Conservation (phyloP, 73 alveolate genomes). For the Stentor roeselii region DNA sequence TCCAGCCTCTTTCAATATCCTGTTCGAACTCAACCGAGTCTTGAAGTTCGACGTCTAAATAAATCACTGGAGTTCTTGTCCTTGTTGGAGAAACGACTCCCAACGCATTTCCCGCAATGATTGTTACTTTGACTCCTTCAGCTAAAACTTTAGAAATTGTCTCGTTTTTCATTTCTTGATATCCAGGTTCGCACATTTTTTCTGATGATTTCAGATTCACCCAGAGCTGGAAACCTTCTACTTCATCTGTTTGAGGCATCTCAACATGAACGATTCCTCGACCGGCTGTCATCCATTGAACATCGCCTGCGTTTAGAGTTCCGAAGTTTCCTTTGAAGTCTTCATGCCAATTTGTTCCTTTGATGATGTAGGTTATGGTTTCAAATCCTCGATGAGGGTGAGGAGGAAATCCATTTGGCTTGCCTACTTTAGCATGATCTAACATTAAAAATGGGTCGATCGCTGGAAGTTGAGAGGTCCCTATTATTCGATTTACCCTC, state of each 20-base stretch:
- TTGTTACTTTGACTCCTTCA: slow-evolving; percentile 54
- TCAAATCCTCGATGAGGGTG: slow-evolving; percentile 98
- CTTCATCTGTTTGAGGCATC: slow-evolving; percentile 69
- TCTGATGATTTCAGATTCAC: slow-evolving; percentile 59
- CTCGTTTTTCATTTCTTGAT: slow-evolving; percentile 57
- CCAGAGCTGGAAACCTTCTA: slow-evolving; percentile 84
- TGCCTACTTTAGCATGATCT: slow-evolving; percentile 60
- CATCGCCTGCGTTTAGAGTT: slow-evolving; percentile 62
- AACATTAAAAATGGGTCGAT: slow-evolving; percentile 83
- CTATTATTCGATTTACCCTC: slow-evolving; percentile 69
- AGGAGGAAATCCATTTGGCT: slow-evolving; percentile 97
- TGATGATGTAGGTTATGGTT: slow-evolving; percentile 87
- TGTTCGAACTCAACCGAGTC: slow-evolving; percentile 47
- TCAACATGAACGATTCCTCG: slow-evolving; percentile 94
- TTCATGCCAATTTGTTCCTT: slow-evolving; percentile 79
- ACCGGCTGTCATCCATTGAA: slow-evolving; percentile 98
- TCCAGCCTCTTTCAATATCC: slow-evolving; percentile 57
- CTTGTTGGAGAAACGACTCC: slow-evolving; percentile 83
- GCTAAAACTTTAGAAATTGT: slow-evolving; percentile 51
- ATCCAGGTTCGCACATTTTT: slow-evolving; percentile 72
- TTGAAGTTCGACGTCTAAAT: slow-evolving; percentile 63
- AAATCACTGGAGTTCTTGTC: slow-evolving; percentile 82
- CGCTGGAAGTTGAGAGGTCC: slow-evolving; percentile 43
- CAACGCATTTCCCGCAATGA: slow-evolving; percentile 85
- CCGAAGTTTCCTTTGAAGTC: slow-evolving; percentile 72